These are phyloP conservation scores for Aurifilum marmelostoma DNA, from an alignment of 2,329 filamentous ascomycete species.

Conservation along the genomic window DNA sequence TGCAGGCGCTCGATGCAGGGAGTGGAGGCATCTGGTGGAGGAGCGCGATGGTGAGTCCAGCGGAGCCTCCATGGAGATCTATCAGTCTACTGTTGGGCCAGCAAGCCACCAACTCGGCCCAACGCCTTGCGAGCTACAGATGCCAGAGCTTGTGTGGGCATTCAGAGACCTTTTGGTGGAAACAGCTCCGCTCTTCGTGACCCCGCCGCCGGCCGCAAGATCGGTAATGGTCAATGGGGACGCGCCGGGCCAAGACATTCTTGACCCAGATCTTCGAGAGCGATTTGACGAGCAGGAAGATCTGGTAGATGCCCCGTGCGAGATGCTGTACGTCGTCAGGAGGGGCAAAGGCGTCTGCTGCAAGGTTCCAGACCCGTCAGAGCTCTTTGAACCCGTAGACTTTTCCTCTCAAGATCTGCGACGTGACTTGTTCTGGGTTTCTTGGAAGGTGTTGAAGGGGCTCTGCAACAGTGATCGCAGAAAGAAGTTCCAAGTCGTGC, in stretches of 20 bases:
- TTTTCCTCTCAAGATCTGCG: background rate
- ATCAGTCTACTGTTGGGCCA: background rate
- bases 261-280: background rate
- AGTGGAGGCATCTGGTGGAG: background rate
- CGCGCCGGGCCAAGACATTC: background rate
- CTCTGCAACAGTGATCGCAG: background rate
- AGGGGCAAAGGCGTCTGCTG: background rate
- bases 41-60: background rate
- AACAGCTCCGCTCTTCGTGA: background rate
- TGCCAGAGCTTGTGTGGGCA: background rate
- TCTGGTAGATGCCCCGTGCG: background rate
- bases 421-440: background rate
- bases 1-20: background rate
- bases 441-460: background rate
- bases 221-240: background rate
- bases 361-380: background rate
- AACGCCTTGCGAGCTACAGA: background rate
- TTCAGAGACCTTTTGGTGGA: background rate
- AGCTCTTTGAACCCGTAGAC: background rate
- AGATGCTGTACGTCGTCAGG: background rate
- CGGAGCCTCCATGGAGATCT: background rate
- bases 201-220: background rate
- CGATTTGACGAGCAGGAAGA: background rate
- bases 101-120: background rate
- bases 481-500: background rate